Evolutionary conservation across 1,139 yeast species (phyloP).

Genomic region (Magnusiomyces clavatus): DNA sequence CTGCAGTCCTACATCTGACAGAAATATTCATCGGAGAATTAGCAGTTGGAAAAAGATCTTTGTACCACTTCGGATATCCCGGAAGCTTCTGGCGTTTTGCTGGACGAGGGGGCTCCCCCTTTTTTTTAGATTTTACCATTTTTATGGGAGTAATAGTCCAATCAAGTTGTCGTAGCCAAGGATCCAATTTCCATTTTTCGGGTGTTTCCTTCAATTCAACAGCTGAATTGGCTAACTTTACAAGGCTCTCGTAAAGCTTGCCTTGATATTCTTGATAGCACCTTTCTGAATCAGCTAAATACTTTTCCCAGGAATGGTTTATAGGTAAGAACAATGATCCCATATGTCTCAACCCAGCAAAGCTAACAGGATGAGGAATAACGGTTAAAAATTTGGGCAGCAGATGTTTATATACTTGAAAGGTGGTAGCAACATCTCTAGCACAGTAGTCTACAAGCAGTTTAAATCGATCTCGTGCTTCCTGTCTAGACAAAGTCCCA

Average conservation of each 20-base stretch:
- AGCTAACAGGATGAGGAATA: slow-evolving; percentile 92
- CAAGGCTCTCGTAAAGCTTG: slow-evolving; percentile 52
- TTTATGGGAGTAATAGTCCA: slow-evolving; percentile 66
- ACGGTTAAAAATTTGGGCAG: slow-evolving; percentile 59
- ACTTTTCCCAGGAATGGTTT: slow-evolving; percentile 62
- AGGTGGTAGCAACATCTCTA: slow-evolving; percentile 71
- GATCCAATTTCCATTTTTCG: slow-evolving; percentile 43
- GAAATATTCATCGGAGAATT: slow-evolving; percentile 48
- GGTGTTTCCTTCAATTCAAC: slow-evolving; percentile 36
- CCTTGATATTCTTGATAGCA: slow-evolving; percentile 53
- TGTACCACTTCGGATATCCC: slow-evolving; percentile 94
- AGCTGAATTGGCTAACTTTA: slow-evolving; percentile 53
- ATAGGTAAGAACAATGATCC: slow-evolving; percentile 80
- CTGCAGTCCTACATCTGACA: slow-evolving; percentile 67
- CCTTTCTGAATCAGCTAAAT: slow-evolving; percentile 60
- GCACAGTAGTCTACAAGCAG: slow-evolving; percentile 75
- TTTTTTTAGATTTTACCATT: slow-evolving; percentile 64
- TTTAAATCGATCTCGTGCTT: slow-evolving; percentile 50
- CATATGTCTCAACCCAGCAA: slow-evolving; percentile 76
- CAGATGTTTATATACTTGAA: slow-evolving; percentile 55
- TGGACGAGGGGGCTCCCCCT: slow-evolving; percentile 35
- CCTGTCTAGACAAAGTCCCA: slow-evolving; percentile 45
- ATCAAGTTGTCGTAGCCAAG: slow-evolving; percentile 85
- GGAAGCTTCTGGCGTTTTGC: slow-evolving; percentile 70
- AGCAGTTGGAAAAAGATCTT: slow-evolving; percentile 52